Evolutionary conservation across 2,329 filamentous ascomycete species (phyloP).

Genomic region (Lecanicillium sp.): DNA sequence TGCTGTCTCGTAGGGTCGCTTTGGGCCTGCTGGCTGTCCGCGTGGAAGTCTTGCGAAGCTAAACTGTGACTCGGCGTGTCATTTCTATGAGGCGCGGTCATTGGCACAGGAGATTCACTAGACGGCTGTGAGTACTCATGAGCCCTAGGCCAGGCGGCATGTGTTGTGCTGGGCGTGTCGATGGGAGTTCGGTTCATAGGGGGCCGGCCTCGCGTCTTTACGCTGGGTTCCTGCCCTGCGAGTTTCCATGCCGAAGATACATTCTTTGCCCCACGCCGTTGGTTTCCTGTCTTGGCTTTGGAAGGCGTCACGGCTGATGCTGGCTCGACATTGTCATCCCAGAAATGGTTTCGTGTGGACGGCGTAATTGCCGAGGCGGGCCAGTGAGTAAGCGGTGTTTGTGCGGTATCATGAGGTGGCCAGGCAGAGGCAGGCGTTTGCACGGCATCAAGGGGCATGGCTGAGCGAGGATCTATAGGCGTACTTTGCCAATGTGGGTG

Average conservation of each 20-base stretch:
- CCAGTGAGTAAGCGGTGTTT: constrained; percentile 60
- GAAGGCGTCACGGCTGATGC: constrained; percentile 66
- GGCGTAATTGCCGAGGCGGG: constrained; percentile 74
- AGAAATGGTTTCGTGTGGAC: constrained; percentile 42
- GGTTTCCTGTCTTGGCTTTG: constrained; percentile 35
- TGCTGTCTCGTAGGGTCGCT: no score
- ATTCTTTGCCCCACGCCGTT: constrained; percentile 68
- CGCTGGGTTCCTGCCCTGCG: constrained; percentile 49
- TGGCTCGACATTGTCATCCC: constrained; percentile 53
- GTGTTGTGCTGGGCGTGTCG: constrained; percentile 62
- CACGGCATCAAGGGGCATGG: constrained; percentile 26
- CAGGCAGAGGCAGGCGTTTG: constrained; percentile 20
- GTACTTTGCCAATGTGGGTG: constrained; percentile 13
- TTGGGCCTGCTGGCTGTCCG: no score
- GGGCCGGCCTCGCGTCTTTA: constrained; percentile 72
- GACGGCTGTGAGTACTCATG: not conserved
- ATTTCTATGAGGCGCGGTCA: constrained; percentile 23
- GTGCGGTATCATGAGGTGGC: constrained; percentile 39
- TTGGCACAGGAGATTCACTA: not conserved
- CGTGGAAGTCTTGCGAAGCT: no score
- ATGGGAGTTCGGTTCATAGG: constrained; percentile 55
- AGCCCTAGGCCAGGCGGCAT: constrained; percentile 40
- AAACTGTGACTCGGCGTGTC: constrained; percentile 1
- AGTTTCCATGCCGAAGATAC: constrained; percentile 87
- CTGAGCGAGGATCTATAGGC: constrained; percentile 1